phyloP scores from a whole-genome alignment of 2,329 filamentous ascomycete species.

The Aspergillus fijiensis region DNA sequence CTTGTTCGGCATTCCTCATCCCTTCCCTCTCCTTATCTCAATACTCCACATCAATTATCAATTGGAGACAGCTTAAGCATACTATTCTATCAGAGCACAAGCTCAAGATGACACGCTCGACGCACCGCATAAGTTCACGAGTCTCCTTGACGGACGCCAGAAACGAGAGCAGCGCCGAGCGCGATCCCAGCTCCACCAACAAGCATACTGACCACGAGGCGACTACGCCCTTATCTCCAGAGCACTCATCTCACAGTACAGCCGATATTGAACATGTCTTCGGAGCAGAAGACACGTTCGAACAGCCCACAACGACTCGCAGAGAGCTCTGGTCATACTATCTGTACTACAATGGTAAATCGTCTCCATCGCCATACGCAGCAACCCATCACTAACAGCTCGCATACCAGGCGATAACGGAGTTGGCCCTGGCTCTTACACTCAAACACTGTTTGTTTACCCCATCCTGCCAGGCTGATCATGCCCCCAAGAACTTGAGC shows the following conservation, averaged over 20 bases:
- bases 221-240: neutral
- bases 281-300: slow-evolving; percentile 35
- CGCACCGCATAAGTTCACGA: neutral
- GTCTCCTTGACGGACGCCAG: neutral
- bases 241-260: slow-evolving; percentile 3
- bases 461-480: neutral
- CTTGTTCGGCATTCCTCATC: neutral
- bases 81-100: neutral
- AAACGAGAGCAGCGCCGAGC: neutral
- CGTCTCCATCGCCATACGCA: neutral
- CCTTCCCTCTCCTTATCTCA: neutral
- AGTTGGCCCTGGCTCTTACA: slow-evolving; percentile 44
- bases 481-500: neutral
- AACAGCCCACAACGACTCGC: slow-evolving; percentile 42
- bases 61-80: neutral
- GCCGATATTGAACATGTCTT: slow-evolving; percentile 38
- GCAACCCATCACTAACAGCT: neutral
- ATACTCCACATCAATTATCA: neutral
- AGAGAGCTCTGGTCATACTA: slow-evolving; percentile 48
- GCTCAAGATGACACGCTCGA: neutral
- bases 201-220: neutral
- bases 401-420: slow-evolving; percentile 40
- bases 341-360: slow-evolving; percentile 44
- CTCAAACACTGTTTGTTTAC: slow-evolving; percentile 36
- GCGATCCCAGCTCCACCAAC: neutral